Evolutionary conservation across 768 basidiomycete species (phyloP), one percentile per base, ranked within the genome.

Genomic region (Leccinum sublutescens): DNA sequence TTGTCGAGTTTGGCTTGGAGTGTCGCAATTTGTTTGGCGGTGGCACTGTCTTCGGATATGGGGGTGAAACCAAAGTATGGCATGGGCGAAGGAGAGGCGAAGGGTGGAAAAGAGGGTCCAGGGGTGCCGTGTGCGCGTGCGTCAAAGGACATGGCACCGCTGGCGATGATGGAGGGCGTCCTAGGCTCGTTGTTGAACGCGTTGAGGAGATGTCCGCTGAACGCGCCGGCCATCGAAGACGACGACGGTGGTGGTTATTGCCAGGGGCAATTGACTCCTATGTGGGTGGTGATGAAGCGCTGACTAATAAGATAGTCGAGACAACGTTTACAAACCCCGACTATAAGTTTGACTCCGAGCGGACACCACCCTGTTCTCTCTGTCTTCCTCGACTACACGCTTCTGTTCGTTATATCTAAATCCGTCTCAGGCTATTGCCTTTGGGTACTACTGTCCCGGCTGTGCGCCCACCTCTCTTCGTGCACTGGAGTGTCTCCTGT

Each of bases 1-100:
- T 87, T 87, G 67, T 89, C 81, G 31, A 99, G 80, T 71, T 93
- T 91, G 12, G 82, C 85, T 68, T 96, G 93, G 2, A 97, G 76
- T 0, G 80, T 71, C 5, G 86, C 88, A 47, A 93, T 84, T 66
- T 85, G 43, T 49, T 57, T 64, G 4, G 64, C 86, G 55, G 79
- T 77, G 2, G 85, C 82, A 0, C 86, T 85, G 50, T 85, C 87
- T 56, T 87, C 82, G 0, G 84, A 82, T 36, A 88, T 19, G 2
- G 67, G 57, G 5, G 53, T 34, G 56, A 48, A 51, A 27, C 58
- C 60, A 31, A 60, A 57, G 27, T 6, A 19, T 2, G 40, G 23
- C 34, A 23, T 25, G n/a, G 49, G 36, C n/a, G 47, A 36, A 19
- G 49, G 58, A 15, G 48, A 64, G 58, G 31, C 51, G 21, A 53